Evolutionary conservation across 2,329 filamentous ascomycete species (phyloP), one percentile per base, ranked within the genome.

Genomic region (Talaromyces islandicus): DNA sequence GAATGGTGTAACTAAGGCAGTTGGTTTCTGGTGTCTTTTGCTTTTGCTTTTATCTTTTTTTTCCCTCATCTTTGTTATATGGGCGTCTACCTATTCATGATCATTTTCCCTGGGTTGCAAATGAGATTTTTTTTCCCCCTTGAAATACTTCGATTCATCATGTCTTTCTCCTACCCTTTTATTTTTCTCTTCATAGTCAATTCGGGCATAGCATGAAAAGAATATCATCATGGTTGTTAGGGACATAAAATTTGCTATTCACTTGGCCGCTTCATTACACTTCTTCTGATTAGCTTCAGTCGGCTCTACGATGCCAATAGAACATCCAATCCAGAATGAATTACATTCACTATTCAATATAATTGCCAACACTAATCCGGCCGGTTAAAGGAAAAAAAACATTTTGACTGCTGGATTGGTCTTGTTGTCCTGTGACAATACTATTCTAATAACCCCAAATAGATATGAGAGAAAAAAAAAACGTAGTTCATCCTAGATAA

Each of bases 91-190:
- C 14, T 25, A 19, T 27, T 27, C 48, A 25, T 27, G 48, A 14
- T 46, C 43, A 46, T 46, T 11, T 46, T n/a, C 17, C 17, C 43
- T 46, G 43, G 43, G 43, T 46, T 46, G n/a, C 11, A 46, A 19
- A 46, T 46, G 43, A 12, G 43, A 46, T 46, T 6, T 24, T 12
- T 24, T 6, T 24, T 21, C 12, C 27, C 17, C 6, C 12, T n/a
- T 29, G 38, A 17, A 52, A 51, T 25, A 54, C 53, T 57, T 51
- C 51, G 29, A 46, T 63, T 27, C 58, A 35, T 29, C 32, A 12
- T 51, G 43, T 46, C 54, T 54, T 62, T 57, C 38, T 55, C 60
- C 38, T 61, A 59, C 21, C 54, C 64, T 56, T 57, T 60, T 43
- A 54, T 35, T 25, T 38, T 29, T 52, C 65, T 63, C 14, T 59